Percentiles rank a stretch among this genome's conserved stretches.
Evolutionary conservation across 768 basidiomycete genomes (phyloP).

Genomic region (Rhizopogon vulgaris): DNA sequence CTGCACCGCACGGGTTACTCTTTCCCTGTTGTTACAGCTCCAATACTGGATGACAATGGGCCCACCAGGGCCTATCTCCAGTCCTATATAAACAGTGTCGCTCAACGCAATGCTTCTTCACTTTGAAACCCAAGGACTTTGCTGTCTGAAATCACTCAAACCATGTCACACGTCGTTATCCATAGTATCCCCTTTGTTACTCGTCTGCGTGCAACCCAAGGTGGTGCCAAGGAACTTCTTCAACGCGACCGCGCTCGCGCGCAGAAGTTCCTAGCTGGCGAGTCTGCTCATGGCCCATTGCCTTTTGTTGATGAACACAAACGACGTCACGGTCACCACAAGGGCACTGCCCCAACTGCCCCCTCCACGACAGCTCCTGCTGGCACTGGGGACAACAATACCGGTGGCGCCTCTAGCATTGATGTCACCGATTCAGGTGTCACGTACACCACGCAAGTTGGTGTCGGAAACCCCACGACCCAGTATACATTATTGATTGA

Average conservation of each 20-base stretch:
- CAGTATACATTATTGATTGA: constrained; percentile 47
- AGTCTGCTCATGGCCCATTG: constrained; percentile 48
- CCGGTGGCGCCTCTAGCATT: constrained; percentile 26
- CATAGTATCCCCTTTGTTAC: constrained; percentile 37
- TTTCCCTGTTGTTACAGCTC: neutral
- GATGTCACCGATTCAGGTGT: constrained; percentile 50
- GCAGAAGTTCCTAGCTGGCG: constrained; percentile 46
- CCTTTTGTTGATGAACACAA: constrained; percentile 25
- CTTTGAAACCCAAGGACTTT: neutral
- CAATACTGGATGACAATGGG: neutral
- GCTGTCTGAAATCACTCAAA: neutral
- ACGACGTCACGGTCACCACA: constrained; percentile 23
- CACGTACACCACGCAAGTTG: constrained; percentile 45
- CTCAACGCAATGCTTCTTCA: neutral
- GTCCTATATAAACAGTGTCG: constrained; percentile 14
- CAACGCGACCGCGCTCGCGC: constrained; percentile 46
- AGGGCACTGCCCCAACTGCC: neutral
- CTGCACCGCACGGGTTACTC: neutral
- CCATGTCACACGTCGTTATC: constrained; percentile 33
- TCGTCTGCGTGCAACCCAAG: constrained; percentile 6
- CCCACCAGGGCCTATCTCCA: neutral
- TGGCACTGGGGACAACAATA: constrained; percentile 21
- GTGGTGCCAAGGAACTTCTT: constrained; percentile 39
- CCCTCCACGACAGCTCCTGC: constrained; percentile 32
- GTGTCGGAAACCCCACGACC: constrained; percentile 42